These are phyloP conservation scores for Ilyonectria mors-panacis DNA, from an alignment of 2,329 filamentous ascomycete genomes.

Conservation along the genomic window DNA sequence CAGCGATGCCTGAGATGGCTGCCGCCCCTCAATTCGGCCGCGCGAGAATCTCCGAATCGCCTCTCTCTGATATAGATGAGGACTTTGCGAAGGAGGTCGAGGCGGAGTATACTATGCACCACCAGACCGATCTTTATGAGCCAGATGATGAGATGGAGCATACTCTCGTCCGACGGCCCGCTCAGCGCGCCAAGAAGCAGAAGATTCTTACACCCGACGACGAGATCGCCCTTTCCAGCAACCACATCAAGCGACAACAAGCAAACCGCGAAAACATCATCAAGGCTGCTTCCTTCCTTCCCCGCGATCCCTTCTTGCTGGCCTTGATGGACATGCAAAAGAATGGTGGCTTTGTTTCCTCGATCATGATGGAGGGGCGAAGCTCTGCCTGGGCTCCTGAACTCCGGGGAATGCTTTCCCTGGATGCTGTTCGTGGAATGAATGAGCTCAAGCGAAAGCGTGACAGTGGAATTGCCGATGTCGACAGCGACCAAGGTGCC, in stretches of 20 bases:
- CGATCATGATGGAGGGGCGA: conserved; percentile 85
- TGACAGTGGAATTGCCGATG: conserved; percentile 86
- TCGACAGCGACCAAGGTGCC: conserved; percentile 76
- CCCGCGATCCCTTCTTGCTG: conserved; percentile 87
- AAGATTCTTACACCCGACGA: conserved; percentile 87
- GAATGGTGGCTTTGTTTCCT: conserved; percentile 90
- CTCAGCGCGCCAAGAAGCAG: conserved; percentile 81
- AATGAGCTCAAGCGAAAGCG: conserved; percentile 94
- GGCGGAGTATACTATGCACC: conserved; percentile 68
- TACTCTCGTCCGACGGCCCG: conserved; percentile 75
- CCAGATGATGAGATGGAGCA: conserved; percentile 70
- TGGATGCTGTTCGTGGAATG: conserved; percentile 82
- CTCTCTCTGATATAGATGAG: conserved; percentile 79
- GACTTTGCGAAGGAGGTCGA: conserved; percentile 73
- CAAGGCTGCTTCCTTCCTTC: conserved; percentile 85
- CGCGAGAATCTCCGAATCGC: conserved; percentile 77
- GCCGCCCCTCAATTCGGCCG: conserved; percentile 66
- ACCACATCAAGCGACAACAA: conserved; percentile 89
- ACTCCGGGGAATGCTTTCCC: conserved; percentile 89
- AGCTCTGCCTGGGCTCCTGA: conserved; percentile 91
- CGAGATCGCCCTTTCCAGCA: conserved; percentile 82
- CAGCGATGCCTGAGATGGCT: conserved; percentile 65
- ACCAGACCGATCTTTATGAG: conserved; percentile 73
- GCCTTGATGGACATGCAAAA: conserved; percentile 94
- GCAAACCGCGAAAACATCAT: conserved; percentile 89